These are phyloP conservation scores for Leersia perrieri DNA, from an alignment of 176 grass and related monocot species.

Conservation along the genomic window DNA sequence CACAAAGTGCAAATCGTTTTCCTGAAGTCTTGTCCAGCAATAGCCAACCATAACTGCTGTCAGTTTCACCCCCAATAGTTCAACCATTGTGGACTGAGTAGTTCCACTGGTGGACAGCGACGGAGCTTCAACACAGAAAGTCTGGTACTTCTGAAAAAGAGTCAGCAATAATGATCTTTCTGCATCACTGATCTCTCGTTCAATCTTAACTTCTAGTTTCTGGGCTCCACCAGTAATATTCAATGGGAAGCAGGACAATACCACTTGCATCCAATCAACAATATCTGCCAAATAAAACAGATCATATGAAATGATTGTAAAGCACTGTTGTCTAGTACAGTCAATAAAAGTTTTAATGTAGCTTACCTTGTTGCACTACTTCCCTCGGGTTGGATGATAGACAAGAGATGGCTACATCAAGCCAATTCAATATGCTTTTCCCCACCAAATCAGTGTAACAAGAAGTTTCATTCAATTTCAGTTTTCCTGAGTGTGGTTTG, in stretches of 20 bases:
- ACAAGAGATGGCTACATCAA: constrained; percentile 66
- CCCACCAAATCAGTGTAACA: constrained; percentile 41
- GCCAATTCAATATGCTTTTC: constrained; percentile 68
- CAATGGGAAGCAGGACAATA: constrained; percentile 69
- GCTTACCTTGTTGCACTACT: constrained; percentile 53
- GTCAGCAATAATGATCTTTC: constrained; percentile 61
- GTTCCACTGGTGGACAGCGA: constrained; percentile 20
- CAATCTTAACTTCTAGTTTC: constrained; percentile 54
- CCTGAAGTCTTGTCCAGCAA: constrained; percentile 69
- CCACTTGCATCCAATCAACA: constrained; percentile 76
- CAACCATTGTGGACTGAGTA: constrained; percentile 30
- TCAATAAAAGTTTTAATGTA: constrained; percentile 9
- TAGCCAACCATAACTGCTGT: constrained; percentile 67
- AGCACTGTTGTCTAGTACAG: not conserved
- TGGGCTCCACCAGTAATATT: constrained; percentile 49
- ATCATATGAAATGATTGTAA: constrained; percentile 27
- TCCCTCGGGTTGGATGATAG: constrained; percentile 36
- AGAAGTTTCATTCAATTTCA: constrained; percentile 30
- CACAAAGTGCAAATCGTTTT: constrained; percentile 77
- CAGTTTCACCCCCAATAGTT: constrained; percentile 72
- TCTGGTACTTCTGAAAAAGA: constrained; percentile 62
- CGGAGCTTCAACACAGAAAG: constrained; percentile 33
- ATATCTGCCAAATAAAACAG: constrained; percentile 52
- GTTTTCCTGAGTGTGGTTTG: constrained; percentile 41
- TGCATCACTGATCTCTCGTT: constrained; percentile 38